Evolutionary conservation across 208 protist genomes (phyloP).

Genomic region (Trypanosoma grayi): DNA sequence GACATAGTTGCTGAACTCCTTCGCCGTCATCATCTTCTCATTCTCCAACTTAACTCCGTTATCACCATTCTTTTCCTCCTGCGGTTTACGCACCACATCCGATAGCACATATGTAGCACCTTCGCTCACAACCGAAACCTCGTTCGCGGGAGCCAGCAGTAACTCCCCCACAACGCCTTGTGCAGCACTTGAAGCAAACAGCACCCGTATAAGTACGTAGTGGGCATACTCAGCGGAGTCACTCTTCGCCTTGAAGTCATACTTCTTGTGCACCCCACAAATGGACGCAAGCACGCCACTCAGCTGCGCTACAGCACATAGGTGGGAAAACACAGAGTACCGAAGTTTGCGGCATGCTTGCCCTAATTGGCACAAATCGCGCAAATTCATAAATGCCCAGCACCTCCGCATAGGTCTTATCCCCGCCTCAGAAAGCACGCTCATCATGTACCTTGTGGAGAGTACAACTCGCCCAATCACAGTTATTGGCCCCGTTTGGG

Average conservation of each 20-base stretch:
- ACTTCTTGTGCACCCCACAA: neutral
- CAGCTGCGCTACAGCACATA: neutral
- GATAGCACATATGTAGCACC: neutral
- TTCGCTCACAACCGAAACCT: neutral
- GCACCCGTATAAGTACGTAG: conserved; percentile 10
- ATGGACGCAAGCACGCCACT: neutral
- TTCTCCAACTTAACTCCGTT: too few species aligned
- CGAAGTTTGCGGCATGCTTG: neutral
- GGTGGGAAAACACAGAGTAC: neutral
- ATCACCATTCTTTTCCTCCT: too few species aligned
- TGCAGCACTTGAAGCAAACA: neutral
- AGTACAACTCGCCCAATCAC: conserved; percentile 9
- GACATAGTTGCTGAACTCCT: conserved; percentile 19
- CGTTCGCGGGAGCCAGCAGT: neutral
- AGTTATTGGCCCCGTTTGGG: neutral
- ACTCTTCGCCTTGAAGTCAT: neutral
- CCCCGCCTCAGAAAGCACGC: neutral
- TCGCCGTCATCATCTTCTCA: conserved; percentile 8
- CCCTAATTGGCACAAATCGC: neutral
- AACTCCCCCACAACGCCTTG: neutral
- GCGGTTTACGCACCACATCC: neutral
- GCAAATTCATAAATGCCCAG: conserved; percentile 2
- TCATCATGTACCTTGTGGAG: neutral
- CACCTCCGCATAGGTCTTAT: neutral
- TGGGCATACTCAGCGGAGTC: neutral